Evolutionary conservation across 345 rosid genomes (phyloP).

Genomic region (Salix caprea): DNA sequence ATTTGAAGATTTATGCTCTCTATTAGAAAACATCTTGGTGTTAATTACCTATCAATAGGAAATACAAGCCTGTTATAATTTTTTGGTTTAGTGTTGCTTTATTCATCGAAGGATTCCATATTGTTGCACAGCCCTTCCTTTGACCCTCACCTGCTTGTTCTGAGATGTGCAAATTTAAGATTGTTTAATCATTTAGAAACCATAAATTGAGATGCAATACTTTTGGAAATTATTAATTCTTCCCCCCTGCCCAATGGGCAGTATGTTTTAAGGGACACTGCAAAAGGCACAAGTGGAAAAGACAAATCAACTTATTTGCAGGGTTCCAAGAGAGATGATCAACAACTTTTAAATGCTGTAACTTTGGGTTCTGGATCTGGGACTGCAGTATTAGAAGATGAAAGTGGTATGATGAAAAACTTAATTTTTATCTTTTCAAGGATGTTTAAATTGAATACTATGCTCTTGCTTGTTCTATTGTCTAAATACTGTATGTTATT

Average conservation of each 20-base stretch:
- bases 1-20: neutral
- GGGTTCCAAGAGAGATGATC: constrained; percentile 47
- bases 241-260: constrained; percentile 28
- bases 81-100: neutral
- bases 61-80: neutral
- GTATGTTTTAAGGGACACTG: constrained; percentile 53
- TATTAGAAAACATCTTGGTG: neutral
- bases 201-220: neutral
- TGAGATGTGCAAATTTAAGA: too few species aligned
- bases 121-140: neutral
- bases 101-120: neutral
- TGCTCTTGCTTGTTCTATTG: neutral
- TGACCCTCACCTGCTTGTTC: neutral
- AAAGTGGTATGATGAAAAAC: constrained; percentile 37
- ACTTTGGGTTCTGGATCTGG: constrained; percentile 32
- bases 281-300: constrained; percentile 38
- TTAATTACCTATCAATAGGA: neutral
- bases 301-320: constrained; percentile 41
- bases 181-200: neutral
- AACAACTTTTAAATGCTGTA: constrained; percentile 35
- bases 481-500: neutral
- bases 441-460: neutral
- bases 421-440: neutral
- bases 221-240: constrained; percentile 2
- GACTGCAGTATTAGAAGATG: constrained; percentile 37